Conservation (phyloP, 805 yeast species). For the Saccharomycopsis amapae region DNA sequence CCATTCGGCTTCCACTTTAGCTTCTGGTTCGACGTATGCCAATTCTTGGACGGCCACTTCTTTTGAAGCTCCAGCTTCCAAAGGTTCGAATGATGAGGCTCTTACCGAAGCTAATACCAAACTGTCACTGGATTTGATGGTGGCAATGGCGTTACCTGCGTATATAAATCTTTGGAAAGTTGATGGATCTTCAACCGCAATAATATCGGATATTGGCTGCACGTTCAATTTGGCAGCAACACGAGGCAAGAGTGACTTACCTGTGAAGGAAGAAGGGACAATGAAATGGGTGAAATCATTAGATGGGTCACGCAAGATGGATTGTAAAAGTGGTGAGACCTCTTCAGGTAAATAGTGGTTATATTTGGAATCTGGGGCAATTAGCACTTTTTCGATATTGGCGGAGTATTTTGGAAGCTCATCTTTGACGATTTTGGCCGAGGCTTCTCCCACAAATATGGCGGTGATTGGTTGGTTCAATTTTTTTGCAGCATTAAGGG, state of each 20-base stretch:
- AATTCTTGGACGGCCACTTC: conserved; percentile 44
- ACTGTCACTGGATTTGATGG: conserved; percentile 64
- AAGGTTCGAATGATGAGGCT: conserved; percentile 67
- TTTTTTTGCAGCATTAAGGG: conserved; percentile 70
- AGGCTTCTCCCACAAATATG: conserved; percentile 58
- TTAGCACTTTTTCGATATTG: conserved; percentile 37
- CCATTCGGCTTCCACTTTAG: conserved; percentile 46
- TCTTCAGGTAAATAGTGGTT: conserved; percentile 76
- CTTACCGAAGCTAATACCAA: conserved; percentile 71
- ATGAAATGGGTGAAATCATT: conserved; percentile 60
- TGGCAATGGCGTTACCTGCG: conserved; percentile 89
- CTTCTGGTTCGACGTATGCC: conserved; percentile 29
- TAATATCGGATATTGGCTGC: conserved; percentile 84
- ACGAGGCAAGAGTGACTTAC: conserved; percentile 82
- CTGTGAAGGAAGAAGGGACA: conserved; percentile 78
- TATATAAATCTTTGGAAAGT: conserved; percentile 90
- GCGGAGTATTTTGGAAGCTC: conserved; percentile 37
- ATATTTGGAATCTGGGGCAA: conserved; percentile 51
- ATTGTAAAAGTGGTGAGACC: conserved; percentile 59
- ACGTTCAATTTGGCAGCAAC: conserved; percentile 76
- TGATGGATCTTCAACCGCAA: conserved; percentile 52
- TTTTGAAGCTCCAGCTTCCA: conserved; percentile 31
- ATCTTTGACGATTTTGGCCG: conserved; percentile 41
- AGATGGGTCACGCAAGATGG: conserved; percentile 27
- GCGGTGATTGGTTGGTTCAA: conserved; percentile 80